phyloP scores from a whole-genome alignment of 306 rosid species.

The Dryas drummondii region DNA sequence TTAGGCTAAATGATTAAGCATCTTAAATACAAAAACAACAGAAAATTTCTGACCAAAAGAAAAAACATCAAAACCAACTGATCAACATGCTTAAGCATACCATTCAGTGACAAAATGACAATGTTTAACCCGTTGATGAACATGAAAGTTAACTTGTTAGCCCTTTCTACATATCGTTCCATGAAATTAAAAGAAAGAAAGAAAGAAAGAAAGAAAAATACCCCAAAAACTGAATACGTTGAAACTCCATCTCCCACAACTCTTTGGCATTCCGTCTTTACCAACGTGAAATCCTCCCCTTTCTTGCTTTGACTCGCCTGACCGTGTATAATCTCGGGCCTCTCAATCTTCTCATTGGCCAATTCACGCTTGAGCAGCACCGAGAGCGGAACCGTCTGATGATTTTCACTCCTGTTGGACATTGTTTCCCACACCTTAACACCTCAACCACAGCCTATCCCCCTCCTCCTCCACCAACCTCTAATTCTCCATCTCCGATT shows the following conservation, averaged over 20 bases:
- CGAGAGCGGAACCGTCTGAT: slow-evolving; percentile 86
- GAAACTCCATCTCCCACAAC: slow-evolving; percentile 89
- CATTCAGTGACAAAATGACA: background rate
- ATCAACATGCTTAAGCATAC: background rate
- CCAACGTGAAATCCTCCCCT: slow-evolving; percentile 84
- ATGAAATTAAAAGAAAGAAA: background rate
- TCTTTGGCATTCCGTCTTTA: slow-evolving; percentile 89
- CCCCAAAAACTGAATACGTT: slow-evolving; percentile 90
- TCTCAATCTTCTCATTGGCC: slow-evolving; percentile 84
- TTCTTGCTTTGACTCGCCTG: slow-evolving; percentile 93
- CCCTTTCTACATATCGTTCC: background rate
- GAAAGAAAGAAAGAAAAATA: slow-evolving; percentile 28
- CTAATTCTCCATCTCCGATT: slow-evolving; percentile 37
- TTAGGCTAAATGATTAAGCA: background rate
- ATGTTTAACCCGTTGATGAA: background rate
- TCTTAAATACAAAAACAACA: background rate
- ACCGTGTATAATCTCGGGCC: slow-evolving; percentile 78
- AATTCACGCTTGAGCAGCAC: slow-evolving; percentile 90
- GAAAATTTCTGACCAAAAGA: background rate
- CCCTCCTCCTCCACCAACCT: slow-evolving; percentile 17
- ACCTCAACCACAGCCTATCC: slow-evolving; percentile 16
- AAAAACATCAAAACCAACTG: background rate
- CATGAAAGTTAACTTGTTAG: background rate
- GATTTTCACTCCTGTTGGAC: slow-evolving; percentile 66
- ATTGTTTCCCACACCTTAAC: slow-evolving; percentile 44